Evolutionary conservation across 1,139 yeast species (phyloP).

Genomic region (Saccharomyces hybrid): DNA sequence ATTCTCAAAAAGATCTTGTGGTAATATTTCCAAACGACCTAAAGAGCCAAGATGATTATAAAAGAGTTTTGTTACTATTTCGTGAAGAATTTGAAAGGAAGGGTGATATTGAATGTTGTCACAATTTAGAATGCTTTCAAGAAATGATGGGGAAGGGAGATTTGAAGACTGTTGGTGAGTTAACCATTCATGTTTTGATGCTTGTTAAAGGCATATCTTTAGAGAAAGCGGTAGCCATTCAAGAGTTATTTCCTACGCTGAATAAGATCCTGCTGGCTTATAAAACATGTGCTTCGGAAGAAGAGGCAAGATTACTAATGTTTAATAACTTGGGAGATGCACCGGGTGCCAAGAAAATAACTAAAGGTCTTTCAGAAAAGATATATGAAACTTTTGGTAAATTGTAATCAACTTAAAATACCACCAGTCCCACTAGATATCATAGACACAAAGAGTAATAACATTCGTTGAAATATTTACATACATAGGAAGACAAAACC

Average conservation of each 20-base stretch:
- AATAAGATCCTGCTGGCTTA: constrained; percentile 35
- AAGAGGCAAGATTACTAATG: constrained; percentile 39
- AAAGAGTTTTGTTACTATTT: constrained; percentile 36
- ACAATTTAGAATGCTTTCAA: constrained; percentile 58
- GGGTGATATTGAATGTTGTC: constrained; percentile 44
- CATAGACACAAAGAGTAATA: not conserved
- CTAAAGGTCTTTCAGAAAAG: constrained; percentile 51
- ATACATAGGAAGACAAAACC: not conserved
- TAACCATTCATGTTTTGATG: constrained; percentile 71
- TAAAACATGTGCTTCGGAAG: constrained; percentile 24
- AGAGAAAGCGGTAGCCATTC: constrained; percentile 78
- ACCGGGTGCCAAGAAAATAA: constrained; percentile 54
- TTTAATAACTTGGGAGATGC: constrained; percentile 41
- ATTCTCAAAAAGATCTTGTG: constrained; percentile 34
- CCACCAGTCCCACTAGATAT: not conserved
- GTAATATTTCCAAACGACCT: constrained; percentile 46
- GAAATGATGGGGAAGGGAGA: constrained; percentile 64
- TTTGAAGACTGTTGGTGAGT: constrained; percentile 64
- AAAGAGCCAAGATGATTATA: constrained; percentile 47
- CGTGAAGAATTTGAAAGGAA: constrained; percentile 37
- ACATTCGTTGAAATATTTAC: not conserved
- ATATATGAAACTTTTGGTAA: constrained; percentile 57
- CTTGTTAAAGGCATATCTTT: constrained; percentile 71
- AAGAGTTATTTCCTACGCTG: constrained; percentile 33
- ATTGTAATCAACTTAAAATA: not conserved